phyloP scores from a whole-genome alignment of 352 stramenopile species.

The Phytophthora cryptogea region DNA sequence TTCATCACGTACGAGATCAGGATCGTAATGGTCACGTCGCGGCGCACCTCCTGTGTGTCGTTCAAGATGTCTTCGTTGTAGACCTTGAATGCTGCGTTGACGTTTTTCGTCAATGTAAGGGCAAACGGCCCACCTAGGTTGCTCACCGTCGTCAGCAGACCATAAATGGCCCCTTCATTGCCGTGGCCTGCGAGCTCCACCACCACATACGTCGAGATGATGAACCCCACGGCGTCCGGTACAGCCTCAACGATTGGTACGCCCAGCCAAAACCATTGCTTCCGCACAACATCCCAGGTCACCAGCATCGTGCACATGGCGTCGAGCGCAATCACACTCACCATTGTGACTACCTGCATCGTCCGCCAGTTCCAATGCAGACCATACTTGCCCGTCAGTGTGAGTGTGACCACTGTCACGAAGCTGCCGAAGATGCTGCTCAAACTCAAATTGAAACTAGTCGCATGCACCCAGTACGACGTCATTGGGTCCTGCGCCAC shows the following conservation, averaged over 20 bases:
- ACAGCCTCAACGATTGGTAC: conserved; percentile 52
- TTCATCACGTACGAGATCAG: conserved; percentile 58
- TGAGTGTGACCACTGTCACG: conserved; percentile 48
- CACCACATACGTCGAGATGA: conserved; percentile 60
- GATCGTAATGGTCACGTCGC: conserved; percentile 62
- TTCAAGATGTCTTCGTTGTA: conserved; percentile 53
- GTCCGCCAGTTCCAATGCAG: conserved; percentile 60
- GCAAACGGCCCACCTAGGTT: conserved; percentile 52
- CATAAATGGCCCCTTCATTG: conserved; percentile 63
- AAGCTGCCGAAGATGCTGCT: conserved; percentile 50
- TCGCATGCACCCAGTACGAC: conserved; percentile 55
- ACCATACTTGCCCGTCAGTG: conserved; percentile 51
- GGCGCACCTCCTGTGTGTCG: conserved; percentile 48
- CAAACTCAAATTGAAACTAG: conserved; percentile 50
- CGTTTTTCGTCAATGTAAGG: conserved; percentile 53
- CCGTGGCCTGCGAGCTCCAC: conserved; percentile 58
- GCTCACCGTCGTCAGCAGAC: conserved; percentile 55
- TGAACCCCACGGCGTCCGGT: conserved; percentile 48
- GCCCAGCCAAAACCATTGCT: conserved; percentile 64
- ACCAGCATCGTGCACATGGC: conserved; percentile 54
- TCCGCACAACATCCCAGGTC: conserved; percentile 54
- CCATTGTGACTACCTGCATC: conserved; percentile 47
- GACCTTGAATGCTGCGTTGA: conserved; percentile 54
- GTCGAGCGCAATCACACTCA: conserved; percentile 50
- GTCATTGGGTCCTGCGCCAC: conserved; percentile 53